A percentile compares a stretch with the other conserved stretches of the same genome.
Evolutionary conservation across 1,284 basidiomycete genomes (phyloP).

Genomic region (Anthracocystis walkeri): DNA sequence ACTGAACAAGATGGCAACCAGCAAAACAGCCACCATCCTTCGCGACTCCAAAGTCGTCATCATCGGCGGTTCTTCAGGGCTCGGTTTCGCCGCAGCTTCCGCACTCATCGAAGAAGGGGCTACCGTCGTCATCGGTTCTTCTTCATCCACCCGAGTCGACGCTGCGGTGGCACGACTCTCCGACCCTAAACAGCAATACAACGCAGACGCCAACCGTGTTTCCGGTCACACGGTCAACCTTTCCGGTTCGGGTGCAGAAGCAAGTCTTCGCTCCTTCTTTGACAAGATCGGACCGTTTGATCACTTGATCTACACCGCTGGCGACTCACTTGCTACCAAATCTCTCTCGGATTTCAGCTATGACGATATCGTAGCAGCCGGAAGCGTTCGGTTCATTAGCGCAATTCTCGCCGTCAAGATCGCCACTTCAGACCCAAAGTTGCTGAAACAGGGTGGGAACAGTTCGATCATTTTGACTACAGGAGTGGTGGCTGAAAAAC

Average conservation of each 20-base stretch:
- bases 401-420: slow-evolving; percentile 43
- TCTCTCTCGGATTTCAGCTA: slow-evolving; percentile 26
- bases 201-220: slow-evolving; percentile 42
- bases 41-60: slow-evolving; percentile 41
- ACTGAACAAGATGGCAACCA: slow-evolving; percentile 17
- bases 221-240: slow-evolving; percentile 38
- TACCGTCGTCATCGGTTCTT: slow-evolving; percentile 39
- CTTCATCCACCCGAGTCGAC: slow-evolving; percentile 15
- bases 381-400: slow-evolving; percentile 25
- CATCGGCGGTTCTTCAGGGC: slow-evolving; percentile 48
- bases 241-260: slow-evolving; percentile 20
- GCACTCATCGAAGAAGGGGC: slow-evolving; percentile 54
- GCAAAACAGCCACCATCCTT: slow-evolving; percentile 11
- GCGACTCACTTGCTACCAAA: slow-evolving; percentile 21
- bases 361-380: slow-evolving; percentile 28
- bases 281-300: slow-evolving; percentile 42
- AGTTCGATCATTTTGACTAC: slow-evolving; percentile 40
- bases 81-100: slow-evolving; percentile 48
- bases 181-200: slow-evolving; percentile 40
- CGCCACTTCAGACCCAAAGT: slow-evolving; percentile 6
- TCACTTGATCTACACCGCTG: slow-evolving; percentile 49
- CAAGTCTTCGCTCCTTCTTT: slow-evolving; percentile 28
- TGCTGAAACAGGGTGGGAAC: slow-evolving; percentile 8
- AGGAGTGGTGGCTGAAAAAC: slow-evolving; percentile 34
- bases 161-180: slow-evolving; percentile 29